phyloP scores from a whole-genome alignment of 2,329 filamentous ascomycete genomes.

The Verticillium klebahnii region DNA sequence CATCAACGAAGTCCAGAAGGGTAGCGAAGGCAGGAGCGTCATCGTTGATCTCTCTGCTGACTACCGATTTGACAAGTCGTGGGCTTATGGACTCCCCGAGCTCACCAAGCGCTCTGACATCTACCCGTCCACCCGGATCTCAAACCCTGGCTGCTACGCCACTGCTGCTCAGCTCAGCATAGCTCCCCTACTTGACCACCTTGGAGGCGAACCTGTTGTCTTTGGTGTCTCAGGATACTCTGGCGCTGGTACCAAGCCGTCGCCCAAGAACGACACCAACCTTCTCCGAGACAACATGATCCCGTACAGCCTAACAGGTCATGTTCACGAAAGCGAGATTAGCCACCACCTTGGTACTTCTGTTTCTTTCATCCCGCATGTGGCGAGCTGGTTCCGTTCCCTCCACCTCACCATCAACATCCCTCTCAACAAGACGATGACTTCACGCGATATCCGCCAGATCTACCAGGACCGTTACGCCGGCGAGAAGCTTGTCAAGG shows the following conservation, averaged over 20 bases:
- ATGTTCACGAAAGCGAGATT: slow-evolving; percentile 94
- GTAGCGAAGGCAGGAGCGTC: slow-evolving; percentile 55
- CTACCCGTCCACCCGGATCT: slow-evolving; percentile 73
- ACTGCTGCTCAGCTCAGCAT: slow-evolving; percentile 90
- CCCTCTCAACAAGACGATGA: slow-evolving; percentile 81
- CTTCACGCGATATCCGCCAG: slow-evolving; percentile 85
- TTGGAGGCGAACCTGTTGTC: slow-evolving; percentile 74
- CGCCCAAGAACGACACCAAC: slow-evolving; percentile 86
- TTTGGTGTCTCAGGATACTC: slow-evolving; percentile 95
- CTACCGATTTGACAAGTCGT: slow-evolving; percentile 80
- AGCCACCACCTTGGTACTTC: slow-evolving; percentile 67
- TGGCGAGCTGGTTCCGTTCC: slow-evolving; percentile 90
- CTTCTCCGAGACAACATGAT: slow-evolving; percentile 83
- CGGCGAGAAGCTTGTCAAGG: slow-evolving; percentile 90
- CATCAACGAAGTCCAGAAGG: slow-evolving; percentile 64
- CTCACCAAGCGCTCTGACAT: slow-evolving; percentile 73
- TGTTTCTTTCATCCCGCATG: slow-evolving; percentile 75
- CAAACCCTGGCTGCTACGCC: slow-evolving; percentile 93
- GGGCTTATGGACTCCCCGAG: slow-evolving; percentile 91
- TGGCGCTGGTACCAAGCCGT: slow-evolving; percentile 90
- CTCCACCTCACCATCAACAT: slow-evolving; percentile 91
- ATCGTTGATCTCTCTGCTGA: slow-evolving; percentile 96
- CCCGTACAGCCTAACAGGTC: slow-evolving; percentile 85
- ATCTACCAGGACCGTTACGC: slow-evolving; percentile 96
- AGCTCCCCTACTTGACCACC: slow-evolving; percentile 69